Evolutionary conservation across 169 alveolate genomes (phyloP).

Genomic region (Plasmodium gonderi): DNA sequence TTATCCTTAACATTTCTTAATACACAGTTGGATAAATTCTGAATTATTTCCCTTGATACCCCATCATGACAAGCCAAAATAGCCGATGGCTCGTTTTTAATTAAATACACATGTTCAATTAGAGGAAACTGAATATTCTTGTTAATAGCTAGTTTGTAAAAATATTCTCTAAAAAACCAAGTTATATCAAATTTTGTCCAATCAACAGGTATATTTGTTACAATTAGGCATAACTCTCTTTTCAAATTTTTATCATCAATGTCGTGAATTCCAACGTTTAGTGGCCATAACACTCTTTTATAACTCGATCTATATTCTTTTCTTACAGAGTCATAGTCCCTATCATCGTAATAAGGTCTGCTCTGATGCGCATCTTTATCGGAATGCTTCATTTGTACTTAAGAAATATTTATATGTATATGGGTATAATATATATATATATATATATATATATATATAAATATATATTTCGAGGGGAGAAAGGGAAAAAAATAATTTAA

Average conservation of each 20-base stretch:
- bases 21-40: constrained; percentile 22
- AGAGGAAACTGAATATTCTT: constrained; percentile 23
- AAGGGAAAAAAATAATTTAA: background rate
- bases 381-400: constrained; percentile 15
- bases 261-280: constrained; percentile 41
- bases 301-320: constrained; percentile 2
- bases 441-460: background rate
- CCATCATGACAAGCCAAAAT: constrained; percentile 72
- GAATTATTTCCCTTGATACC: constrained; percentile 33
- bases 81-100: constrained; percentile 50
- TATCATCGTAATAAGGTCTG: constrained; percentile 28
- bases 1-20: constrained; percentile 33
- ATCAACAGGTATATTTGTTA: constrained; percentile 52
- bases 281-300: constrained; percentile 64
- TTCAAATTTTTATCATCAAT: constrained; percentile 58
- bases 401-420: background rate
- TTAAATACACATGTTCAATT: constrained; percentile 43
- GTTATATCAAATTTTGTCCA: constrained; percentile 44
- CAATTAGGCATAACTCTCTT: constrained; percentile 30
- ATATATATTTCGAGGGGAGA: background rate
- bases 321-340: constrained; percentile 15
- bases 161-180: constrained; percentile 73
- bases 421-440: background rate
- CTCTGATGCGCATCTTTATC: constrained; percentile 17
- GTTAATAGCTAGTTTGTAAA: constrained; percentile 52